These are phyloP conservation scores for Ophiostoma piceae DNA, from an alignment of 2,329 filamentous ascomycete genomes.

Conservation along the genomic window DNA sequence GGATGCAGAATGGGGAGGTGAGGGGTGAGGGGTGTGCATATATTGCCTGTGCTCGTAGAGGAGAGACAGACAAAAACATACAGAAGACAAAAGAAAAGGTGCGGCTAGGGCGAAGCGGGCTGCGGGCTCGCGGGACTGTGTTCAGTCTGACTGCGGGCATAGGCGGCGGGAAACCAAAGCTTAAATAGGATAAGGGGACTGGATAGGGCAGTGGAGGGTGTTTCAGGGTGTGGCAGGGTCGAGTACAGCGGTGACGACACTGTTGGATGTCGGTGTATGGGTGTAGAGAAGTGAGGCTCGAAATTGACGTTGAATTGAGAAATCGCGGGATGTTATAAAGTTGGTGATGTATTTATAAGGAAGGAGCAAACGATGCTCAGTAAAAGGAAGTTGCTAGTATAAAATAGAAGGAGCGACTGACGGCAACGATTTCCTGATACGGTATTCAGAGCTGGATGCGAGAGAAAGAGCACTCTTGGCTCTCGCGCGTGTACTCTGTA, in stretches of 20 bases:
- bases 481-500: neutral
- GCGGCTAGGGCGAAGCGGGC: constrained; percentile 27
- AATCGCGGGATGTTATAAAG: neutral
- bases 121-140: constrained; percentile 12
- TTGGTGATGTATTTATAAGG: neutral
- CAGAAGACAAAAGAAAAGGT: neutral
- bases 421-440: neutral
- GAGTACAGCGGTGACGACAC: neutral
- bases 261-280: neutral
- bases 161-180: constrained; percentile 23
- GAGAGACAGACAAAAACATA: too few relatives aligned
- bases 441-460: neutral
- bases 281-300: neutral
- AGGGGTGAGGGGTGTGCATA: constrained; percentile 4
- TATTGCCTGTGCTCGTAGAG: neutral
- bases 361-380: neutral
- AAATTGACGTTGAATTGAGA: neutral
- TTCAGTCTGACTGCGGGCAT: constrained; percentile 17
- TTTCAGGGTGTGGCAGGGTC: constrained; percentile 6
- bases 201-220: neutral
- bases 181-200: constrained; percentile 22
- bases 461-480: neutral
- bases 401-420: neutral
- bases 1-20: neutral
- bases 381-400: neutral